A percentile compares a stretch with the other conserved stretches of the same genome.
These are phyloP conservation scores for Pseudogymnoascus sp. DNA, from an alignment of 2,329 filamentous ascomycete genomes.

Conservation along the genomic window DNA sequence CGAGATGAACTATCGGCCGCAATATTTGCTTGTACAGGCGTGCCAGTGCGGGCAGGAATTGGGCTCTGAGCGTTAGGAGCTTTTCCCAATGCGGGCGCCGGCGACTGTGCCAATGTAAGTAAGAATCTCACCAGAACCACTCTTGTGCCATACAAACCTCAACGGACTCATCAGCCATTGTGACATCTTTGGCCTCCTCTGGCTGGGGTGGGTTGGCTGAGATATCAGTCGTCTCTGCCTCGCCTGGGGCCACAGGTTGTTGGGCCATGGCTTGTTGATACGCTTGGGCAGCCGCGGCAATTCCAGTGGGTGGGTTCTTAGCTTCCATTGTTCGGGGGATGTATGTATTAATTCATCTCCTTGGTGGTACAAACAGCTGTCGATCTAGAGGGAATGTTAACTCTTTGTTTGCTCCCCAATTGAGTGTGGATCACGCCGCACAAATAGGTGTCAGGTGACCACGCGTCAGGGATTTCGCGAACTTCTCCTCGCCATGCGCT, in stretches of 20 bases:
- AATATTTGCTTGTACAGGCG: slow-evolving; percentile 36
- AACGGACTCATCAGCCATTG: not conserved
- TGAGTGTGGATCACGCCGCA: not conserved
- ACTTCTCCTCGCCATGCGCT: not conserved
- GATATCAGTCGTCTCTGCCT: slow-evolving; percentile 13
- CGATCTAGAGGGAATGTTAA: not conserved
- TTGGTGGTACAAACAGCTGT: not conserved
- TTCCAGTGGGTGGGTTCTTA: slow-evolving; percentile 14
- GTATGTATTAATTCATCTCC: slow-evolving; percentile 7
- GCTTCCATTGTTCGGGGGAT: not conserved
- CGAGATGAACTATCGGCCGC: slow-evolving; percentile 40
- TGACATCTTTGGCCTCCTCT: not conserved
- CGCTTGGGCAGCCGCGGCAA: slow-evolving; percentile 22
- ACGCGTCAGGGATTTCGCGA: slow-evolving; percentile 2
- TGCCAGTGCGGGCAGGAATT: slow-evolving; percentile 37
- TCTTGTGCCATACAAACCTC: not conserved
- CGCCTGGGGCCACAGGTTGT: slow-evolving; percentile 17
- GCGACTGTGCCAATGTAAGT: slow-evolving; percentile 17
- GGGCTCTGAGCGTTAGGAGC: slow-evolving; percentile 23
- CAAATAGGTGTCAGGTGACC: not conserved
- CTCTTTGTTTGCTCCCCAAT: not conserved
- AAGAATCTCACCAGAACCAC: not conserved
- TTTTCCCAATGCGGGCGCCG: slow-evolving; percentile 18
- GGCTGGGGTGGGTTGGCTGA: not conserved
- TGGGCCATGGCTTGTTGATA: slow-evolving; percentile 25